Conservation (phyloP, 106 monocot species). For the Dendrobium nobile region DNA sequence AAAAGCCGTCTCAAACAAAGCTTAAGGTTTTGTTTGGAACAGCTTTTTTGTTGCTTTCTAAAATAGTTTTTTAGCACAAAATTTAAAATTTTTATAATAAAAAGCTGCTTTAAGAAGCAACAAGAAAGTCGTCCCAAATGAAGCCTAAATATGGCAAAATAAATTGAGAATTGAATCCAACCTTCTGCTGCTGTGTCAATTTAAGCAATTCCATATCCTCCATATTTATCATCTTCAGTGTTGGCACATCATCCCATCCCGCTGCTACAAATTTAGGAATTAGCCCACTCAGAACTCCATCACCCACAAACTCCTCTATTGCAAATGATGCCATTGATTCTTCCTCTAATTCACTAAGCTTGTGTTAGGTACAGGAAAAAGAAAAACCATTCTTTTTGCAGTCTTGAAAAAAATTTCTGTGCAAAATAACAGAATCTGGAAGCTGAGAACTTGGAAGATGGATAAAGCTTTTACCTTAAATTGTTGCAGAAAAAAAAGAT, state of each 20-base stretch:
- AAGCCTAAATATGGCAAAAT: neutral
- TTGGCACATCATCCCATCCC: constrained; percentile 35
- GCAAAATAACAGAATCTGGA: neutral
- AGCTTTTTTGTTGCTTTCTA: no score
- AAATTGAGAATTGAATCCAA: neutral
- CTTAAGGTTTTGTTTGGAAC: no score
- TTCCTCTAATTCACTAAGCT: neutral
- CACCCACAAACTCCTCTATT: constrained; percentile 29
- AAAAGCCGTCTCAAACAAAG: no score
- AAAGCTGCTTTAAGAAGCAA: no score
- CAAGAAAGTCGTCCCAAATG: no score
- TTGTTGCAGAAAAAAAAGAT: neutral
- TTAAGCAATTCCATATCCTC: constrained; percentile 24
- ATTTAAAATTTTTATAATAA: no score
- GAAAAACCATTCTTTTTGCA: neutral
- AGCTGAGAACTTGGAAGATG: neutral
- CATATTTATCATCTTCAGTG: constrained; percentile 16
- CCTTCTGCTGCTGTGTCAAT: constrained; percentile 21
- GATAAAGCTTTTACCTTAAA: neutral
- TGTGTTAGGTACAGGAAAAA: neutral
- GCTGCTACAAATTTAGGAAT: constrained; percentile 16
- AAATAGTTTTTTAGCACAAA: no score
- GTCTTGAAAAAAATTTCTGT: neutral
- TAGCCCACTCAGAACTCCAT: constrained; percentile 21
- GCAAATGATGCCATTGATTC: constrained; percentile 21